Evolutionary conservation across 768 basidiomycete species (phyloP), one percentile per base, ranked within the genome.

Genomic region (Hypholoma fasciculare): DNA sequence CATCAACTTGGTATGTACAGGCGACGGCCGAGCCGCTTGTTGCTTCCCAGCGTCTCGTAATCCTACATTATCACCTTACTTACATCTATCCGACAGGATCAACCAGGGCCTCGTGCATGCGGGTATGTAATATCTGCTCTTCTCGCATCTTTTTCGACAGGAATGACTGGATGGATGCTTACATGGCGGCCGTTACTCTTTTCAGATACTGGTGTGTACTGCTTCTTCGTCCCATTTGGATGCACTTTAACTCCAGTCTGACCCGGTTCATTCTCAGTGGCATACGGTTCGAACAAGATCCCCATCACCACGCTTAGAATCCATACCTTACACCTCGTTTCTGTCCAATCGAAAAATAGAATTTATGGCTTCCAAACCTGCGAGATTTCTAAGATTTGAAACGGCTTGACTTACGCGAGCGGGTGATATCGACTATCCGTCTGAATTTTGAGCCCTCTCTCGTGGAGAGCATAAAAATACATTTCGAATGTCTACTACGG

Each of bases 231-330:
- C 26, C 54, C 19, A 16, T 30, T 43, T 53, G 38, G 34, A 34
- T 58, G 36, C 52, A 52, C 55, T 17, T 36, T 37, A 38, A 23
- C 14, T 16, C 20, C 20, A 17, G 58, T 8, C 20, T 60, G 47
- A 59, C 63, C 57, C 61, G 58, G 56, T 68, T 54, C 43, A 44
- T 54, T 60, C 56, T 52, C 65, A 96, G 96, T 65, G 95, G 96
- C 46, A 82, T 96, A 53, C 90, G 88, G 52, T 97, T 93, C 69
- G 90, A 96, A 72, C 92, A 94, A 72, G 87, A 82, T 19, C 89
- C 83, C 42, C 88, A 93, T 69, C 87, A 92, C 70, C 87, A 92
- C 63, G 87, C 90, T 72, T 77, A 71, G 80, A 72, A 72, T 44
- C 26, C 47, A 47, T 58, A 30, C 49, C 47, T 13, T 59, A 55